Conservation (phyloP, 140 eudicot genomes). For the Anethum foeniculum region DNA sequence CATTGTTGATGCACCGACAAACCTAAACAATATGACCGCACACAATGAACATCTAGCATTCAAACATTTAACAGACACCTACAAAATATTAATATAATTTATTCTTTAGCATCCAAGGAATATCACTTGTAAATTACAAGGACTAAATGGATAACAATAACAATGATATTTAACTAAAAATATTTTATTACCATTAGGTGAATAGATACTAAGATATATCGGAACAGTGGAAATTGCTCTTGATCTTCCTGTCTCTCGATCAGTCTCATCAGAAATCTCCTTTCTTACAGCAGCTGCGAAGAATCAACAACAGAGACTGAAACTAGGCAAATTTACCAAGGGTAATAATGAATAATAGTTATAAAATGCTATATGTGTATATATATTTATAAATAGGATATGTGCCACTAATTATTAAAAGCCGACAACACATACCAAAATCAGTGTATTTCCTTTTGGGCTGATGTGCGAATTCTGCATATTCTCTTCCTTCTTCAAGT, state of each 20-base stretch:
- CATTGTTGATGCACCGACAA: background rate
- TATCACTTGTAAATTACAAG: background rate
- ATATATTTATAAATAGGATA: background rate
- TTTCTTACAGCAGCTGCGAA: conserved; percentile 84
- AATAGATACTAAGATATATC: conserved; percentile 82
- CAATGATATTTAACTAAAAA: conserved; percentile 6
- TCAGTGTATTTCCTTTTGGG: conserved; percentile 76
- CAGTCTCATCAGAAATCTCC: conserved; percentile 93
- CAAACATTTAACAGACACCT: background rate
- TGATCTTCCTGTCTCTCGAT: conserved; percentile 85
- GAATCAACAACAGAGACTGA: background rate
- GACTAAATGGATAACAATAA: background rate
- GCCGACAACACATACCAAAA: conserved; percentile 48
- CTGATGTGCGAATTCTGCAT: conserved; percentile 85
- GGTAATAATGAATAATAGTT: background rate
- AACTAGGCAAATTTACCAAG: background rate
- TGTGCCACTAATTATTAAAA: background rate
- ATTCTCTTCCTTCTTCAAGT: conserved; percentile 72
- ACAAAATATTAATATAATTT: background rate
- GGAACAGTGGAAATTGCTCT: conserved; percentile 81
- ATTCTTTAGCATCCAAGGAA: background rate
- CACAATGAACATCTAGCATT: background rate
- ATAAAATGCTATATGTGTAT: background rate
- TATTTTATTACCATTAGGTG: conserved; percentile 67
- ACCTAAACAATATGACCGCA: background rate